Evolutionary conservation across 176 grass and related monocot genomes (phyloP).

Genomic region (Triticum urartu): DNA sequence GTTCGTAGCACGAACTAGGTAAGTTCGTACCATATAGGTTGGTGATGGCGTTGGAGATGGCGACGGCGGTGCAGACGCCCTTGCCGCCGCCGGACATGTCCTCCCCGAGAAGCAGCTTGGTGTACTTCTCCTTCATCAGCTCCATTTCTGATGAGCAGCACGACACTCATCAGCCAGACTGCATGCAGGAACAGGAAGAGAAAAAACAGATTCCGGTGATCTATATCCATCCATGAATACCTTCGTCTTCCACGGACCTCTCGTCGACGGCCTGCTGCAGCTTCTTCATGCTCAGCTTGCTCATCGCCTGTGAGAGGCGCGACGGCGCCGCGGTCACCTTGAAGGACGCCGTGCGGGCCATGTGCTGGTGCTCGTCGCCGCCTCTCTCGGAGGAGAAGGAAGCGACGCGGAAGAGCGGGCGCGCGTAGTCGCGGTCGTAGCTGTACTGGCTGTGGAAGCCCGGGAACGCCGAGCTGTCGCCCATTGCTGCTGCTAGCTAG

Average conservation of each 20-base stretch:
- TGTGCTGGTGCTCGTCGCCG: constrained; percentile 27
- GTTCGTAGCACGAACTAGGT: too few species aligned
- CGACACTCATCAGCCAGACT: too few species aligned
- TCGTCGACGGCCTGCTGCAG: constrained; percentile 21
- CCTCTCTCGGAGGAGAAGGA: constrained; percentile 46
- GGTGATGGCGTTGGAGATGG: constrained; percentile 95
- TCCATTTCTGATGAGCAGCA: constrained; percentile 74
- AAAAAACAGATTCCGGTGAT: neutral
- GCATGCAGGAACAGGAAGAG: neutral
- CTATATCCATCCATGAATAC: neutral
- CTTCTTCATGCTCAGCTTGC: constrained; percentile 56
- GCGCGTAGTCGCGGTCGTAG: constrained; percentile 2
- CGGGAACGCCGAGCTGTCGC: constrained; percentile 33
- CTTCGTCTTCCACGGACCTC: constrained; percentile 39
- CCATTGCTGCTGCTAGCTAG: constrained; percentile 15
- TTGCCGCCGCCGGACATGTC: constrained; percentile 94
- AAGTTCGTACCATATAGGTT: constrained; percentile 77
- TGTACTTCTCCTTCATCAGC: constrained; percentile 95
- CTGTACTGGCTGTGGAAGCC: constrained; percentile 33
- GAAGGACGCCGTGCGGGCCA: neutral
- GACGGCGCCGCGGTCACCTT: constrained; percentile 23
- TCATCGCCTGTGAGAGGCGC: constrained; percentile 27
- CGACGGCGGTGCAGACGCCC: constrained; percentile 81
- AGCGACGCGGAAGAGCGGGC: constrained; percentile 36
- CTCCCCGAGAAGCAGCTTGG: constrained; percentile 89